These are phyloP conservation scores for Umbilicaria muhlenbergii DNA, from an alignment of 495 filamentous ascomycete species.

Conservation along the genomic window DNA sequence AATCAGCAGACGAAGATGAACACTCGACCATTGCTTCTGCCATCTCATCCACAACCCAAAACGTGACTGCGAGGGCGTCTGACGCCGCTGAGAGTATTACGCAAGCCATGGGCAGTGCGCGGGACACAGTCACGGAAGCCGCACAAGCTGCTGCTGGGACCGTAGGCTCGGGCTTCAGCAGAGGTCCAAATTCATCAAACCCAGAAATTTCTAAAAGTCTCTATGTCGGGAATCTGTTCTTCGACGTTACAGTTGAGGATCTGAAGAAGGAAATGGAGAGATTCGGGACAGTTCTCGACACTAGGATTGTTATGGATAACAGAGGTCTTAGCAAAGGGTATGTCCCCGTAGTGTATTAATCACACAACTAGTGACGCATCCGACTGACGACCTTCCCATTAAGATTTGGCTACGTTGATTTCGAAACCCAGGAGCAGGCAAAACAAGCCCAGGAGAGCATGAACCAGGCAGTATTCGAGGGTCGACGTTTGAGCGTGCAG, in stretches of 20 bases:
- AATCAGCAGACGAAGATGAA: constrained; percentile 13
- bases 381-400: neutral
- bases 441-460: constrained; percentile 44
- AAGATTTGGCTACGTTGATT: constrained; percentile 73
- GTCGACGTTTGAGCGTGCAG: constrained; percentile 55
- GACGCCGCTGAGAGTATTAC: constrained; percentile 9
- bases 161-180: constrained; percentile 7
- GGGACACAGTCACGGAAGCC: constrained; percentile 2
- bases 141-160: constrained; percentile 13
- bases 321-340: constrained; percentile 82
- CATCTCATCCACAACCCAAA: constrained; percentile 1
- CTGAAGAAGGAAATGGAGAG: constrained; percentile 47
- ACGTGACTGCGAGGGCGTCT: constrained; percentile 2
- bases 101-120: constrained; percentile 4
- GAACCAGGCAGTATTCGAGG: constrained; percentile 59
- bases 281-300: constrained; percentile 42
- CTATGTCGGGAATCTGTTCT: constrained; percentile 79
- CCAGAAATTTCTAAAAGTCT: constrained; percentile 25
- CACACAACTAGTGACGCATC: neutral
- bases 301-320: constrained; percentile 47
- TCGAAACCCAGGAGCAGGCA: constrained; percentile 38
- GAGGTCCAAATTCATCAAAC: constrained; percentile 4
- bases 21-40: constrained; percentile 6
- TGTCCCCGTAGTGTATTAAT: constrained; percentile 14
- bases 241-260: constrained; percentile 61